A percentile compares a stretch with the other conserved stretches of the same genome.
Conservation (phyloP, 176 grass and related monocot species). For the Zea luxurians region DNA sequence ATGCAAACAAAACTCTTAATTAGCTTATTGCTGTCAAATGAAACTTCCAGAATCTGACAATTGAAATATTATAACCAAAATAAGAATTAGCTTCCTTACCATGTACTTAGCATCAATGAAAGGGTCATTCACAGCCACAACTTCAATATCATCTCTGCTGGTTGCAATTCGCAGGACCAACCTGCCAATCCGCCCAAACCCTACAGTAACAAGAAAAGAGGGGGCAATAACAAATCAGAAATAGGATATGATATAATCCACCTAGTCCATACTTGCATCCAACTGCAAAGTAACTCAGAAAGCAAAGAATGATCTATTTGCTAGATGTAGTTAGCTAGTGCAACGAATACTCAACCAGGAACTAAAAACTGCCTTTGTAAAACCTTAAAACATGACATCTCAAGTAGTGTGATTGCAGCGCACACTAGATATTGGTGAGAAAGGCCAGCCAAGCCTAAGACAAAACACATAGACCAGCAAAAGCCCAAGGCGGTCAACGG, state of each 20-base stretch:
- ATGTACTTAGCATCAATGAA: slow-evolving; percentile 98
- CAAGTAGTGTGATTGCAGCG: background rate
- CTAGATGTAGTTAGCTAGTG: background rate
- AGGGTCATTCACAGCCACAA: slow-evolving; percentile 98
- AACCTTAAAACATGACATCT: slow-evolving; percentile 1
- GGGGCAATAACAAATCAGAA: background rate
- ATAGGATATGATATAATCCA: background rate
- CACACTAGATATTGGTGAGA: background rate
- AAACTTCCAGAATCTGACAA: background rate
- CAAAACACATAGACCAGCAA: background rate
- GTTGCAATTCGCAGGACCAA: slow-evolving; percentile 87
- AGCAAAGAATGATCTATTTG: background rate
- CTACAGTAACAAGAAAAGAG: slow-evolving; percentile 44
- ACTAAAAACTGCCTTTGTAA: background rate
- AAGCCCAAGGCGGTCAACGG: background rate
- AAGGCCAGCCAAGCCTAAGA: background rate
- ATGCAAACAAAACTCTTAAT: background rate
- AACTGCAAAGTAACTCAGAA: background rate
- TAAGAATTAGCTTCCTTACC: slow-evolving; percentile 49
- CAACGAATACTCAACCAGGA: background rate
- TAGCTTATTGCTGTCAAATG: background rate
- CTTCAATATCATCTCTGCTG: slow-evolving; percentile 91
- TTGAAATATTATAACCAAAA: slow-evolving; percentile 2
- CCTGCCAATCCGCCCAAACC: slow-evolving; percentile 94
- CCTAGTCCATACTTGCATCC: background rate